Conservation (phyloP, 2,329 filamentous ascomycete species). For the Sclerotinia trifoliorum region DNA sequence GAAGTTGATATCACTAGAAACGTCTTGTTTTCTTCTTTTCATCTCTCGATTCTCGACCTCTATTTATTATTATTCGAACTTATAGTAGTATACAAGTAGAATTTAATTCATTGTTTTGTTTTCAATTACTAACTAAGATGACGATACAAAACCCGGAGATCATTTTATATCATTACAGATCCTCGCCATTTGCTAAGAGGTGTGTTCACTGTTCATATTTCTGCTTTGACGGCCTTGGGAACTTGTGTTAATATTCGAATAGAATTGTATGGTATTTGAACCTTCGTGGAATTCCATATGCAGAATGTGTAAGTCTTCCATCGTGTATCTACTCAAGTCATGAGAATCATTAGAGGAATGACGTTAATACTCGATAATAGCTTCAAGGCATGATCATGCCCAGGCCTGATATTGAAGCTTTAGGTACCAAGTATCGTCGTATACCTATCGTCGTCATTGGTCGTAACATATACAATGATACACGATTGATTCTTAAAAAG, state of each 20-base stretch:
- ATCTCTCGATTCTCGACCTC: too few relatives aligned
- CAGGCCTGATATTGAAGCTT: constrained; percentile 59
- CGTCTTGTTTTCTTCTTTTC: too few relatives aligned
- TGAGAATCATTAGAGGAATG: too few relatives aligned
- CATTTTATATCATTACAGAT: constrained; percentile 64
- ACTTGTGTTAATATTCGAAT: background rate
- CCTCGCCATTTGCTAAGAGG: constrained; percentile 63
- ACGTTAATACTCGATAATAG: constrained; percentile 41
- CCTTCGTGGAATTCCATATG: constrained; percentile 63
- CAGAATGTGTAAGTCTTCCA: constrained; percentile 59
- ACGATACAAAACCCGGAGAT: constrained; percentile 26
- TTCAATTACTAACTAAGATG: constrained; percentile 24
- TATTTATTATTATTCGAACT: too few relatives aligned
- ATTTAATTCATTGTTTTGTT: too few relatives aligned
- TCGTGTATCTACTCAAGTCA: too few relatives aligned
- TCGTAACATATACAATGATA: constrained; percentile 67
- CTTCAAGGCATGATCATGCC: constrained; percentile 60
- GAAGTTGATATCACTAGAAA: too few relatives aligned
- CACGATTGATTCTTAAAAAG: constrained; percentile 64
- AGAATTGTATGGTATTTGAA: constrained; percentile 64
- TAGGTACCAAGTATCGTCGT: constrained; percentile 66
- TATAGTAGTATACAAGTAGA: too few relatives aligned
- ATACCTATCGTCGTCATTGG: constrained; percentile 68
- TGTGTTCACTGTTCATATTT: constrained; percentile 10
- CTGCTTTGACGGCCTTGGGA: too few relatives aligned